Base-by-base conservation (phyloP, 208 protist genomes). In the Phytomonas sp. region DNA sequence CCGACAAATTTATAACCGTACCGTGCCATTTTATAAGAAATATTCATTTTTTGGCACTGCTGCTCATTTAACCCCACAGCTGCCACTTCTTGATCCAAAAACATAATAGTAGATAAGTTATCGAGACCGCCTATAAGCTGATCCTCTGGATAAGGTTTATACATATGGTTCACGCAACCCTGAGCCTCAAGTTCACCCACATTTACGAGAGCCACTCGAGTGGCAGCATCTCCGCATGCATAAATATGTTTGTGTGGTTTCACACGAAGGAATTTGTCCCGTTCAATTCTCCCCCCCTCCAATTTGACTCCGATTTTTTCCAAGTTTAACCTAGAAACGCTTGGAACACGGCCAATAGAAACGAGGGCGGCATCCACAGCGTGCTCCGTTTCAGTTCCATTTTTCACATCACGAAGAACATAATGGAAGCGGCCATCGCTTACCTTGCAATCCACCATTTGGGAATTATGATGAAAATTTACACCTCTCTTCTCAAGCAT, bases 71-170 rank as follows among this genome's bases (percentile, higher is more conserved):
- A 68, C 0, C 92, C 92, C 5, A 96, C 90, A 13, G 87, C 80
- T 1, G 92, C 88, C 5, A 97, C 88, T 61, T 97, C 89, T 67
- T 94, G 88, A 72, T 97, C 89, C 5, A 97, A 79, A 73, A 97
- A 97, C 90, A 97, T 95, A 70, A 97, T 97, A 17, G 89, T 95
- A 26, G 92, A 97, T 7, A 97, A 71, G 53, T 97, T 97, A 73
- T 96, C 87, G 1, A 95, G 71, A 33, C 72, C 64, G 28, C 84
- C 74, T 68, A 78, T 78, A 59, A 88, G 68, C 64, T 95, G 82
- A 2, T 83, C 83, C 65, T 95, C 87, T 0, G 83, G 85, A 62
- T 81, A 82, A 4, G 83, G 69, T 31, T 36, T 76, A 79, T 93
- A 97, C 76, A 95, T 94, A 68, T 94, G 88, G 34, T 95, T 89